phyloP scores from a whole-genome alignment of 2,329 filamentous ascomycete species.

The Didymella arachidicola region DNA sequence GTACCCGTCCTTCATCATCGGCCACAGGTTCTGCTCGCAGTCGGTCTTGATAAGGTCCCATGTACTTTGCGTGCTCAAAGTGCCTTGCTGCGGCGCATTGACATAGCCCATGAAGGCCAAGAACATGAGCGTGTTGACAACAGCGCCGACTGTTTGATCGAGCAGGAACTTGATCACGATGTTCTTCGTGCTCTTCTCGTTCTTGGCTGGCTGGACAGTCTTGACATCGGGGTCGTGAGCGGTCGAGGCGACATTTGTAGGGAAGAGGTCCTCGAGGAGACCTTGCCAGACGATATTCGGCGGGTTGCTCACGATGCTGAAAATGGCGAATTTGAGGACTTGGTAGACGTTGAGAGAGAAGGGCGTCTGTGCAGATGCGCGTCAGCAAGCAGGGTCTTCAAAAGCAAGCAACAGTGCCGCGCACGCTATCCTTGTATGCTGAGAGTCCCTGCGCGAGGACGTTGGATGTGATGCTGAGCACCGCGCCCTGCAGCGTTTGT shows the following conservation, averaged over 20 bases:
- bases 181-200: conserved; percentile 64
- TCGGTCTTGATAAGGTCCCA: conserved; percentile 42
- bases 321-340: conserved; percentile 79
- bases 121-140: conserved; percentile 71
- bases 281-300: conserved; percentile 89
- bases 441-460: conserved; percentile 75
- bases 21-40: conserved; percentile 63
- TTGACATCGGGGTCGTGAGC: conserved; percentile 35
- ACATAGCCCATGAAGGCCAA: conserved; percentile 65
- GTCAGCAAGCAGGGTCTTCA: conserved; percentile 13
- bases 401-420: conserved; percentile 3
- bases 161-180: conserved; percentile 71
- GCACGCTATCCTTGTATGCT: conserved; percentile 67
- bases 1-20: conserved; percentile 66
- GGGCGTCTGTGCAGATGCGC: conserved; percentile 56
- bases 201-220: conserved; percentile 34
- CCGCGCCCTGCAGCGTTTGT: conserved; percentile 66
- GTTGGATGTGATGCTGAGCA: conserved; percentile 73
- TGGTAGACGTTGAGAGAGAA: conserved; percentile 71
- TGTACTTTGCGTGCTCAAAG: conserved; percentile 43
- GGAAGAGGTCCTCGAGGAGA: conserved; percentile 77
- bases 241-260: conserved; percentile 60
- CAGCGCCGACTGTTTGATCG: conserved; percentile 73
- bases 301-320: conserved; percentile 75
- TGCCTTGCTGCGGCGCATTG: conserved; percentile 34